Conservation (phyloP, 345 rosid species). For the Diplotaxis tenuifolia region DNA sequence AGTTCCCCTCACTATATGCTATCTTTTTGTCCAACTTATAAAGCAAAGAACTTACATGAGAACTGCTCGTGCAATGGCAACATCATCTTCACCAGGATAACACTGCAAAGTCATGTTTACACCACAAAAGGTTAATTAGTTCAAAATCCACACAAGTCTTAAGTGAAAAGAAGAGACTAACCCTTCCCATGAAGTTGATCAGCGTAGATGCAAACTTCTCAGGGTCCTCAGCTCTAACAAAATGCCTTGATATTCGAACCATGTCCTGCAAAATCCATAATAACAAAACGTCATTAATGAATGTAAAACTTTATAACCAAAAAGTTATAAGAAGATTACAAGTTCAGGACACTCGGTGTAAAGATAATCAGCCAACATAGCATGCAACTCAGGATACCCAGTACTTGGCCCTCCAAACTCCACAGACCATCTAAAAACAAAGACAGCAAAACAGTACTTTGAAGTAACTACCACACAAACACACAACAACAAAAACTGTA, state of each 20-base stretch:
- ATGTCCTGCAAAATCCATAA: no score
- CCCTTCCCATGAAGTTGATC: conserved; percentile 87
- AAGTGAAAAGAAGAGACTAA: conserved; percentile 36
- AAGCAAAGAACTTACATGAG: conserved; percentile 55
- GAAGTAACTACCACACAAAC: background rate
- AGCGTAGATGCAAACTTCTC: conserved; percentile 71
- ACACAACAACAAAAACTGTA: background rate
- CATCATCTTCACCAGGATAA: no score
- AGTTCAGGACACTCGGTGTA: conserved; percentile 85
- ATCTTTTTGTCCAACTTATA: background rate
- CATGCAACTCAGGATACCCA: conserved; percentile 78
- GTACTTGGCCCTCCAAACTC: conserved; percentile 66
- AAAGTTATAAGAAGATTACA: conserved; percentile 42
- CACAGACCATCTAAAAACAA: conserved; percentile 75
- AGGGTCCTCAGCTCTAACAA: conserved; percentile 76
- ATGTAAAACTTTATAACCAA: conserved; percentile 31
- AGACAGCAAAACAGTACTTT: background rate
- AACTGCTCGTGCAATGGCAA: conserved; percentile 78
- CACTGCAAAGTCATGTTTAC: conserved; percentile 47
- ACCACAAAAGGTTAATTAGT: background rate
- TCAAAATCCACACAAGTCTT: no score
- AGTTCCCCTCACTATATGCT: background rate
- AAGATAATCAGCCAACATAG: conserved; percentile 81
- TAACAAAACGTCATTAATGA: no score
- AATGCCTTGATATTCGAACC: conserved; percentile 72